phyloP scores from a whole-genome alignment of 208 protist species.

The Giardia muris region DNA sequence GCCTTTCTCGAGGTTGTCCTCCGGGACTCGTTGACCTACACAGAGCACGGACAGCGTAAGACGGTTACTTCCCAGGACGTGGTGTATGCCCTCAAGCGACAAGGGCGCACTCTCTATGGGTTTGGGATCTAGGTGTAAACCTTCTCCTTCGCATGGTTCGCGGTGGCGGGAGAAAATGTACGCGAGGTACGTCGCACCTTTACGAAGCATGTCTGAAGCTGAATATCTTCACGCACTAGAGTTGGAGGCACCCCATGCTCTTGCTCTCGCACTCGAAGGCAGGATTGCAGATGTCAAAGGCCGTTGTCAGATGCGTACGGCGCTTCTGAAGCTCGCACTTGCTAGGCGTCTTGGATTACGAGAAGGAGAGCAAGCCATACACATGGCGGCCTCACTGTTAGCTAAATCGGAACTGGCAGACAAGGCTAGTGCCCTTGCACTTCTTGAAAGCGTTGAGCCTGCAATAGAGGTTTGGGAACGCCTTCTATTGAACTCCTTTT shows the following conservation, averaged over 20 bases:
- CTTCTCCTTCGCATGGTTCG: too few species aligned
- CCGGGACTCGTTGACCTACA: slow-evolving; percentile 74
- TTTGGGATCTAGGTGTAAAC: slow-evolving; percentile 54
- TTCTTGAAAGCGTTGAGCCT: background rate
- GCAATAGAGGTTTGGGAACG: background rate
- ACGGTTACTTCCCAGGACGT: slow-evolving; percentile 79
- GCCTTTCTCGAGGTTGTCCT: slow-evolving; percentile 70
- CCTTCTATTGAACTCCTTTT: background rate
- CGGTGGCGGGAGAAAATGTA: too few species aligned
- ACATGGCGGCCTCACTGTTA: background rate
- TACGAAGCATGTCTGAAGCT: too few species aligned
- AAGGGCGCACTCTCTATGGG: slow-evolving; percentile 75
- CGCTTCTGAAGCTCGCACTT: background rate
- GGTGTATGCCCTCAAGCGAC: slow-evolving; percentile 74
- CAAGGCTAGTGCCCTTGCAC: background rate
- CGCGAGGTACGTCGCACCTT: too few species aligned
- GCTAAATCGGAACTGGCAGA: background rate
- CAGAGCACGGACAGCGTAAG: slow-evolving; percentile 70
- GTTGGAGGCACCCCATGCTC: too few species aligned
- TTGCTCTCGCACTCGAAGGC: too few species aligned
- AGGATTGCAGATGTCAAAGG: background rate
- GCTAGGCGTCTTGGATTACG: background rate
- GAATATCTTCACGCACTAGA: too few species aligned
- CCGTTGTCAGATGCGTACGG: background rate
- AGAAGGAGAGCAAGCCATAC: background rate